phyloP scores from a whole-genome alignment of 2,329 filamentous ascomycete genomes.

The Aaosphaeria pasadenensis region DNA sequence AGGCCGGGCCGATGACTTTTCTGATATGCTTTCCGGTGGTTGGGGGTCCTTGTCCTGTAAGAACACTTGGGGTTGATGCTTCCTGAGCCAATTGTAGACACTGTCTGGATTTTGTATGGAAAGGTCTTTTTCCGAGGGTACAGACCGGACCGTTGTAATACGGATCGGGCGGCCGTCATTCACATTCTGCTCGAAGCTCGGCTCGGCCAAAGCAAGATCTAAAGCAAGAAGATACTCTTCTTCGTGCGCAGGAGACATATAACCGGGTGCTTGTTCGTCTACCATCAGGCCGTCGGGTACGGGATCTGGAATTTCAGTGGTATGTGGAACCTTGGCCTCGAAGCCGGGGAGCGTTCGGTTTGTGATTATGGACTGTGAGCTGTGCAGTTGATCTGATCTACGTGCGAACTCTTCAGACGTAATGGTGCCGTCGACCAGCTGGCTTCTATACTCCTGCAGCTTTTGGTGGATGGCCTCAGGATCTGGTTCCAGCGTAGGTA shows the following conservation, averaged over 20 bases:
- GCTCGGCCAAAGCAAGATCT: constrained; percentile 52
- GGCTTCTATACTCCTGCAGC: constrained; percentile 32
- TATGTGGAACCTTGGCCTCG: constrained; percentile 41
- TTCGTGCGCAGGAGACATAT: constrained; percentile 67
- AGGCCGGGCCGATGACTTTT: constrained; percentile 26
- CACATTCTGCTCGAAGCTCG: constrained; percentile 50
- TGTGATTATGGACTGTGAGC: constrained; percentile 18
- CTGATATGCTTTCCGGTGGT: constrained; percentile 37
- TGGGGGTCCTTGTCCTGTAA: constrained; percentile 64
- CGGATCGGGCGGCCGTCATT: constrained; percentile 38
- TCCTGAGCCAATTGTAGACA: constrained; percentile 92
- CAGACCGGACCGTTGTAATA: constrained; percentile 39
- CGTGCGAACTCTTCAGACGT: constrained; percentile 27
- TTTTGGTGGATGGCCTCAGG: constrained; percentile 20
- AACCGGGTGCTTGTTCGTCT: constrained; percentile 59
- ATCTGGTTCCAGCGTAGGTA: constrained; percentile 22
- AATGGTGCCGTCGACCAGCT: constrained; percentile 27
- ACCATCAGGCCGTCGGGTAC: constrained; percentile 44
- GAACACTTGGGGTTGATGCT: constrained; percentile 81
- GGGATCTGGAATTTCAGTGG: constrained; percentile 30
- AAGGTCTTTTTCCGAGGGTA: constrained; percentile 47
- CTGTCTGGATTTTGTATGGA: constrained; percentile 78
- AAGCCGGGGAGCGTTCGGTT: constrained; percentile 36
- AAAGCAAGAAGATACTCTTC: constrained; percentile 70
- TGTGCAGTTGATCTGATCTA: constrained; percentile 26